Percentiles rank a stretch among this genome's conserved stretches.
Conservation (phyloP, 2,329 filamentous ascomycete species). For the Zarea fungicola region DNA sequence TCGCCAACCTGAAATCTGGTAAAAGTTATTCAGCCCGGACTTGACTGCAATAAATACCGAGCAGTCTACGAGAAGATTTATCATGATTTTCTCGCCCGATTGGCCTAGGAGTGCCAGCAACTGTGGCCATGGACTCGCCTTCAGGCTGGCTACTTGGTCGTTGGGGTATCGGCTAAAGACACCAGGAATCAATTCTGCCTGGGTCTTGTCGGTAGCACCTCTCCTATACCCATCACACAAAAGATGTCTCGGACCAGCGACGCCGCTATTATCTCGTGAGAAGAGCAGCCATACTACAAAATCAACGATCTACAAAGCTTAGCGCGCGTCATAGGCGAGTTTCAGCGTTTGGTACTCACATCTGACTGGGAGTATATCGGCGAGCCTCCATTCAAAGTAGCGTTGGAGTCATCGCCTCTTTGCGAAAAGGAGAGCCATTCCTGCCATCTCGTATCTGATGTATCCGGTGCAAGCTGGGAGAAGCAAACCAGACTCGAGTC, state of each 20-base stretch:
- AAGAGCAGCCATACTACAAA: slow-evolving; percentile 77
- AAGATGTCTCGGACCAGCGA: slow-evolving; percentile 59
- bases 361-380: slow-evolving; percentile 56
- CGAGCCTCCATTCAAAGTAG: slow-evolving; percentile 46
- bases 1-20: slow-evolving; percentile 69
- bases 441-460: slow-evolving; percentile 34
- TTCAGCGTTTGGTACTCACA: slow-evolving; percentile 37
- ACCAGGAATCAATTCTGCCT: slow-evolving; percentile 53
- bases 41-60: slow-evolving; percentile 66
- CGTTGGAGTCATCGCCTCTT: slow-evolving; percentile 51
- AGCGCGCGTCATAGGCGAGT: slow-evolving; percentile 4
- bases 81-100: slow-evolving; percentile 71
- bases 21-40: slow-evolving; percentile 58
- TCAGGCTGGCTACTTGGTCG: slow-evolving; percentile 63
- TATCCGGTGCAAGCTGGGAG: slow-evolving; percentile 24
- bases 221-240: slow-evolving; percentile 79
- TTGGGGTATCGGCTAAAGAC: slow-evolving; percentile 63
- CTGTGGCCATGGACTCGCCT: slow-evolving; percentile 66
- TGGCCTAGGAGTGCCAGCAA: slow-evolving; percentile 69
- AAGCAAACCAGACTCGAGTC: slow-evolving; percentile 64
- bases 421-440: slow-evolving; percentile 60
- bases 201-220: slow-evolving; percentile 26
- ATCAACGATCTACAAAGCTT: slow-evolving; percentile 60
- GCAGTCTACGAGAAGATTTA: slow-evolving; percentile 69
- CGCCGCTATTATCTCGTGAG: slow-evolving; percentile 44